phyloP scores from a whole-genome alignment of 1,139 yeast species.

The Pichia sp. region DNA sequence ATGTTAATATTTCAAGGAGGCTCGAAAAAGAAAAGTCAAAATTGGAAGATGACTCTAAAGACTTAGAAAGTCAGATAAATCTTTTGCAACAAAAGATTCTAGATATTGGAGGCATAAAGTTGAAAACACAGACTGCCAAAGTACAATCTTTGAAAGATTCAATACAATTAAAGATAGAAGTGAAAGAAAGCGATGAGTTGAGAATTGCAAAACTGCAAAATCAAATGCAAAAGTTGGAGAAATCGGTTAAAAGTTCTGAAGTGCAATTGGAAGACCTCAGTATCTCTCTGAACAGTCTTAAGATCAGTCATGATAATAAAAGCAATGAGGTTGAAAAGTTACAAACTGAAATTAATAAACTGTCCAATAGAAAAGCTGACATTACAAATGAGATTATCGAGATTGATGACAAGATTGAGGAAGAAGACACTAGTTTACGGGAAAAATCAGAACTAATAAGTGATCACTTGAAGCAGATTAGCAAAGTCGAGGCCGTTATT shows the following conservation, averaged over 20 bases:
- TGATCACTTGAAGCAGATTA: slow-evolving; percentile 39
- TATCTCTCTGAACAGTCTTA: background rate
- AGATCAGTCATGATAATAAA: slow-evolving; percentile 53
- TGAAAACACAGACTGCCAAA: slow-evolving; percentile 74
- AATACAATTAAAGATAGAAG: slow-evolving; percentile 58
- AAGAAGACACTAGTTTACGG: slow-evolving; percentile 40
- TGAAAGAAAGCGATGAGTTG: slow-evolving; percentile 58
- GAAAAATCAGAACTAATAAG: slow-evolving; percentile 37
- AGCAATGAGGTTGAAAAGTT: slow-evolving; percentile 64
- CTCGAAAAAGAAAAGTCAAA: slow-evolving; percentile 40
- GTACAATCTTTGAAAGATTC: slow-evolving; percentile 74
- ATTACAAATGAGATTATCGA: slow-evolving; percentile 47
- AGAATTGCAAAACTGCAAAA: slow-evolving; percentile 62
- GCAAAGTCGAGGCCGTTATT: slow-evolving; percentile 53
- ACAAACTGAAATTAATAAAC: slow-evolving; percentile 51
- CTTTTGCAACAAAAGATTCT: slow-evolving; percentile 70
- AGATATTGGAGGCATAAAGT: slow-evolving; percentile 87
- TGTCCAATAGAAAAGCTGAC: slow-evolving; percentile 57
- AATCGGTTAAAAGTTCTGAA: slow-evolving; percentile 1
- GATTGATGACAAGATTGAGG: slow-evolving; percentile 38
- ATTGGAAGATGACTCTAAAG: slow-evolving; percentile 53
- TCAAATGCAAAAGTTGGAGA: slow-evolving; percentile 40
- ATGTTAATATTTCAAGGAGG: slow-evolving; percentile 37
- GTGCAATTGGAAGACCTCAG: slow-evolving; percentile 3
- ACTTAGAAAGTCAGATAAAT: slow-evolving; percentile 55